phyloP scores from a whole-genome alignment of 2,329 filamentous ascomycete species.

The Verticillium nonalfalfae region DNA sequence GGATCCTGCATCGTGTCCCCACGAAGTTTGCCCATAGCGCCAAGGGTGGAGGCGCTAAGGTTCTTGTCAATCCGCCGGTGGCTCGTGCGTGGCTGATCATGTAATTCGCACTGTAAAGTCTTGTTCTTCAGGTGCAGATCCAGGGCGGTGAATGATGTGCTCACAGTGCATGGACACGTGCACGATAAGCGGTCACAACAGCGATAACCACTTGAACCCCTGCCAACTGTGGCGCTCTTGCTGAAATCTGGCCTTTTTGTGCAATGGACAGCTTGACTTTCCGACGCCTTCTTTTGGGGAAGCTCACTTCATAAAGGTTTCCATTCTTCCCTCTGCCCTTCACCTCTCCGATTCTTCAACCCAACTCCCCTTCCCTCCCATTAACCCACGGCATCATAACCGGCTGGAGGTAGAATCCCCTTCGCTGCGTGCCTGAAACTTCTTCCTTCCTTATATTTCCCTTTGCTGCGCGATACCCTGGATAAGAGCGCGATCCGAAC shows the following conservation, averaged over 20 bases:
- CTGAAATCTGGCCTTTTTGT: constrained; percentile 46
- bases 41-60: background rate
- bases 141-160: background rate
- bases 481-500: background rate
- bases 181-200: background rate
- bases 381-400: constrained; percentile 6
- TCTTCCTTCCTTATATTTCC: background rate
- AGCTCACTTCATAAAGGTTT: constrained; percentile 27
- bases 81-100: background rate
- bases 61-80: background rate
- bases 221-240: constrained; percentile 19
- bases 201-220: background rate
- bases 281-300: constrained; percentile 27
- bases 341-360: constrained; percentile 1
- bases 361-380: constrained; percentile 3
- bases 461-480: constrained; percentile 1
- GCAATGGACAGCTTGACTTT: constrained; percentile 37
- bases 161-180: background rate
- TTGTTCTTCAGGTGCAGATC: too few species aligned
- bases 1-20: background rate
- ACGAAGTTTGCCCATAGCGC: background rate
- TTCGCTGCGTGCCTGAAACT: background rate
- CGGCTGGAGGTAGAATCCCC: constrained; percentile 2
- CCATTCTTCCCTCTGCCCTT: constrained; percentile 14
- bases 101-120: background rate